Conservation (phyloP, 192 early-diverging fungal species). For the Geranomyces michiganensis region DNA sequence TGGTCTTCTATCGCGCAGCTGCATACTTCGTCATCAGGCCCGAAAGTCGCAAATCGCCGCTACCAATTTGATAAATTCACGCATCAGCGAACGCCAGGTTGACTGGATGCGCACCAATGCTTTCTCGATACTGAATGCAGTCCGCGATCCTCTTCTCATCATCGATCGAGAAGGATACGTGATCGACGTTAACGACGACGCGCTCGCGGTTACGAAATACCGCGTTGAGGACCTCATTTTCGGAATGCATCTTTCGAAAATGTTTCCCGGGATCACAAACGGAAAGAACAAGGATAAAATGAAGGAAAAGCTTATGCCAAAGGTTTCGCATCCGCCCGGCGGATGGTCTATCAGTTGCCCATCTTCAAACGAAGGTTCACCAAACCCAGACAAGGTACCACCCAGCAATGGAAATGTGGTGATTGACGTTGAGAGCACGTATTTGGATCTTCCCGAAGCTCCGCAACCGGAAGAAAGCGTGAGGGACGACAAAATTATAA, state of each 20-base stretch:
- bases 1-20: slow-evolving; percentile 16
- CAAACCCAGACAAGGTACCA: background rate
- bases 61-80: slow-evolving; percentile 2
- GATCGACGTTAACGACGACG: slow-evolving; percentile 32
- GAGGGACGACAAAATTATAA: slow-evolving; percentile 9
- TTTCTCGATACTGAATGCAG: slow-evolving; percentile 20
- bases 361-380: background rate
- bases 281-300: background rate
- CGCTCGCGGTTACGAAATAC: slow-evolving; percentile 11
- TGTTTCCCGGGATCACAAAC: slow-evolving; percentile 11
- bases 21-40: slow-evolving; percentile 1
- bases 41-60: background rate
- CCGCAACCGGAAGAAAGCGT: background rate
- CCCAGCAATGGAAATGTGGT: background rate
- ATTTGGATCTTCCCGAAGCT: slow-evolving; percentile 11
- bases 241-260: slow-evolving; percentile 17
- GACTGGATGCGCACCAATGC: slow-evolving; percentile 35
- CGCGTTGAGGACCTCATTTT: slow-evolving; percentile 22
- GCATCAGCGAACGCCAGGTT: slow-evolving; percentile 20
- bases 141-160: slow-evolving; percentile 30
- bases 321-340: slow-evolving; percentile 24
- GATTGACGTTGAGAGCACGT: slow-evolving; percentile 28
- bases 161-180: slow-evolving; percentile 31
- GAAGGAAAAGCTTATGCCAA: slow-evolving; percentile 10
- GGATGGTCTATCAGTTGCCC: slow-evolving; percentile 21